phyloP scores from a whole-genome alignment of 2,329 filamentous ascomycete genomes.

The Parastagonospora nodorum region DNA sequence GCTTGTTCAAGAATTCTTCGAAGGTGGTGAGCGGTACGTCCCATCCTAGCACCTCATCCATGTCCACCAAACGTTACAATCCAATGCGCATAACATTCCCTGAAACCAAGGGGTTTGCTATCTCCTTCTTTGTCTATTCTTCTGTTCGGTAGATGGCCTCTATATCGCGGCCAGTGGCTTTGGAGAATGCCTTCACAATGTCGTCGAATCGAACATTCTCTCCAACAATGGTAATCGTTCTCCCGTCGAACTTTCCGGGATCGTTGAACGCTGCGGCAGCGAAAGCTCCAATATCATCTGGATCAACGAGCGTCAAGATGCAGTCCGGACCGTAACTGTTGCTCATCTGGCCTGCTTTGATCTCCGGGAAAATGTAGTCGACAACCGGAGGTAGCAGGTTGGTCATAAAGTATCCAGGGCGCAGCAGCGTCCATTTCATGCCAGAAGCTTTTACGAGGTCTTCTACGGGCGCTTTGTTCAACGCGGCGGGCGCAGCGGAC shows the following conservation, averaged over 20 bases:
- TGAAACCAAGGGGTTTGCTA: constrained; percentile 46
- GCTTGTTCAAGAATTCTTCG: constrained; percentile 42
- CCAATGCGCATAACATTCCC: constrained; percentile 47
- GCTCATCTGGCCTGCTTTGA: constrained; percentile 49
- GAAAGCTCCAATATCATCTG: constrained; percentile 55
- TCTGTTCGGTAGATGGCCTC: constrained; percentile 47
- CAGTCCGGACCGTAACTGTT: constrained; percentile 42
- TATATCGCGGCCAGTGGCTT: constrained; percentile 41
- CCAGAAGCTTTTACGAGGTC: constrained; percentile 35
- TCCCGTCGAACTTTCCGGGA: constrained; percentile 47
- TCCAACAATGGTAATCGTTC: constrained; percentile 50
- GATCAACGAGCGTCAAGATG: constrained; percentile 52
- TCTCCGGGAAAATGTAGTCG: constrained; percentile 45
- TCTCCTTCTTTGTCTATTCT: constrained; percentile 46
- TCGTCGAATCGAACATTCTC: constrained; percentile 48
- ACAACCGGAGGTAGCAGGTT: constrained; percentile 55
- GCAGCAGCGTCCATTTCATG: constrained; percentile 55
- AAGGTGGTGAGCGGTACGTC: constrained; percentile 52
- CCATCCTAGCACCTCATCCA: constrained; percentile 40
- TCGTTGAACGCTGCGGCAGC: constrained; percentile 52
- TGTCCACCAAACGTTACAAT: constrained; percentile 45
- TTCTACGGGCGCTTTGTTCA: constrained; percentile 53
- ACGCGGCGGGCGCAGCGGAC: constrained; percentile 22
- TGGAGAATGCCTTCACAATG: constrained; percentile 46
- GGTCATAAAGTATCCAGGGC: constrained; percentile 58